Evolutionary conservation across 768 basidiomycete species (phyloP), one percentile per base, ranked within the genome.

Genomic region (Boletus rubescentipes): DNA sequence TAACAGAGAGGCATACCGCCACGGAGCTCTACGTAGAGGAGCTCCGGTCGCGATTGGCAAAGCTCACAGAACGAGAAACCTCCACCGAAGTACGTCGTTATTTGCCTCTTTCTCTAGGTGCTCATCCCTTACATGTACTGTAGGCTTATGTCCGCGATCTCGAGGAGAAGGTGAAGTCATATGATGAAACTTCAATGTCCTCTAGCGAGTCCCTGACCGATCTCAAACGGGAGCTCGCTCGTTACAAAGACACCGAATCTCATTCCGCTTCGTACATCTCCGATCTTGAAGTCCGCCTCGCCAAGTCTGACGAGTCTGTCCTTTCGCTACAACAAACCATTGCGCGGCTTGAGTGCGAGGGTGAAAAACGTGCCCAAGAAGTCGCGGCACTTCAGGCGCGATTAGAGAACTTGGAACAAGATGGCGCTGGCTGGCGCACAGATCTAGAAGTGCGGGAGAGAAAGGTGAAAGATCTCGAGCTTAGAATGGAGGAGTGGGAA

Each of bases 81-180:
- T 91, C 92, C 3, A 94, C 92, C 21, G 96, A 99, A 82, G 93
- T 91, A 64, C 64, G 80, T 69, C 14, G 15, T 46, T 37, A 14
- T 40, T 26, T 43, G 15, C 16, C 14, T n/a, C 40, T 20, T 5
- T 52, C 34, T 37, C 26, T 31, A 30, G 30, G 26, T 49, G 23
- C 54, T 55, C 35, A 53, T 54, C 5, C 18, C n/a, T 52, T 6
- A n/a, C 18, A 37, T 43, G 39, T 34, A 14, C 14, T 10, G 43
- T 65, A 96, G 93, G 89, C 89, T 2, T 98, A 98, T 68, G 86
- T 98, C 40, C 89, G 84, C 29, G 95, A 98, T 67, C 77, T 98
- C 31, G 96, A 99, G 71, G 86, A 90, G 67, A 93, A 91, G 73
- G 84, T 99, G 67, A 93, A 89, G 73, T 72, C 79, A 5, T 90